A percentile compares a stretch with the other conserved stretches of the same genome.
Conservation (phyloP, 768 basidiomycete species). For the Boletus eberwhitei region DNA sequence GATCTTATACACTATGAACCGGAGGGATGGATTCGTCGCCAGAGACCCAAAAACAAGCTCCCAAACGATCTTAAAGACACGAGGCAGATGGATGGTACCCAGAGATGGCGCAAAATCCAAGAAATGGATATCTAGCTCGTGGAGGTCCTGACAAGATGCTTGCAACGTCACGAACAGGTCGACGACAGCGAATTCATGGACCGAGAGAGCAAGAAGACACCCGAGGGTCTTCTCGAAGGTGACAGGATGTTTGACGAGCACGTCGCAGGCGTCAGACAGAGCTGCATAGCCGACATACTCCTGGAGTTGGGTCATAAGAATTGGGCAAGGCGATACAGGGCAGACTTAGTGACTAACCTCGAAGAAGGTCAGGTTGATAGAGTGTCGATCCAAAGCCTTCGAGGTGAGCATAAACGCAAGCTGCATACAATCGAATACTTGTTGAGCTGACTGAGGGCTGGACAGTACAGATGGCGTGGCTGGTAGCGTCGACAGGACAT, state of each 20-base stretch:
- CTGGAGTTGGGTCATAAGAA: slow-evolving; percentile 7
- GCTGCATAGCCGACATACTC: slow-evolving; percentile 59
- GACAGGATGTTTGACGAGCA: slow-evolving; percentile 45
- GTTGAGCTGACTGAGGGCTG: slow-evolving; percentile 34
- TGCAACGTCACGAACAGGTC: slow-evolving; percentile 51
- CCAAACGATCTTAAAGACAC: slow-evolving; percentile 61
- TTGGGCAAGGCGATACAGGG: slow-evolving; percentile 12
- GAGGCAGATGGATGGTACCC: slow-evolving; percentile 54
- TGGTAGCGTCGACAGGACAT: slow-evolving; percentile 60
- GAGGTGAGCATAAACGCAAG: slow-evolving; percentile 63
- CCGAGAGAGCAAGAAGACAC: slow-evolving; percentile 62
- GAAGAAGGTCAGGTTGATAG: slow-evolving; percentile 60
- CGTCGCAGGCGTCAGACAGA: slow-evolving; percentile 55
- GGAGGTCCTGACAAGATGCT: slow-evolving; percentile 35
- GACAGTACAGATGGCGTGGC: slow-evolving; percentile 25
- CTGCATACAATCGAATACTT: slow-evolving; percentile 51
- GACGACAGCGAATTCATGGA: slow-evolving; percentile 60
- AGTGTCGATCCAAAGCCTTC: slow-evolving; percentile 57
- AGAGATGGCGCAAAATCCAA: slow-evolving; percentile 39
- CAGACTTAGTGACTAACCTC: slow-evolving; percentile 48
- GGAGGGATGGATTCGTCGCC: slow-evolving; percentile 38
- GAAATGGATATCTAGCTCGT: slow-evolving; percentile 41
- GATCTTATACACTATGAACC: slow-evolving; percentile 55
- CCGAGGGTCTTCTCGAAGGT: slow-evolving; percentile 59
- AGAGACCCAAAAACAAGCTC: slow-evolving; percentile 39